Evolutionary conservation across 306 rosid species (phyloP).

Genomic region (Cicer bijugum): DNA sequence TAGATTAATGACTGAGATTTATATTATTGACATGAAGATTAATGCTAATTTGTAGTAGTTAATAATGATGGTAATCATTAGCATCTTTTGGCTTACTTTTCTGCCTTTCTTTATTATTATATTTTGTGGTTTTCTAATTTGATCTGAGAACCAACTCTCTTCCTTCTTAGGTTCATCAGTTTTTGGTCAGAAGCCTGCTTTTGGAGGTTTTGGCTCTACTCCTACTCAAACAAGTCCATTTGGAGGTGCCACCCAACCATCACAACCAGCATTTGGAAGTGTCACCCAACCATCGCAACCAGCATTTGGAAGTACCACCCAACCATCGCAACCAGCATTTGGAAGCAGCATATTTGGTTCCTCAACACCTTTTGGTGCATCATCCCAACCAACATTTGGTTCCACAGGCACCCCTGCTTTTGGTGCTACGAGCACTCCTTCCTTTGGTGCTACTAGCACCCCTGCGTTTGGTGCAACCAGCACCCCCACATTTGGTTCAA

Average conservation of each 20-base stretch:
- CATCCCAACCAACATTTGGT: slow-evolving; percentile 69
- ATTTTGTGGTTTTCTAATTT: slow-evolving; percentile 28
- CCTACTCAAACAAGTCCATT: slow-evolving; percentile 79
- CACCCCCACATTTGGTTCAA: slow-evolving; percentile 59
- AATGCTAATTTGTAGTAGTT: slow-evolving; percentile 12
- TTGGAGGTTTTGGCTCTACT: slow-evolving; percentile 83
- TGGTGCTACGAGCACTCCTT: slow-evolving; percentile 52
- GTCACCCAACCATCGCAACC: slow-evolving; percentile 76
- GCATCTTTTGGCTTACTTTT: slow-evolving; percentile 19
- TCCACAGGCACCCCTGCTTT: slow-evolving; percentile 51
- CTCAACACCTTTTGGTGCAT: slow-evolving; percentile 76
- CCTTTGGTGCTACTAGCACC: slow-evolving; percentile 50
- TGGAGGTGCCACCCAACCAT: slow-evolving; percentile 69
- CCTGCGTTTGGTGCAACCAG: slow-evolving; percentile 57
- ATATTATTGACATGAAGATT: background rate
- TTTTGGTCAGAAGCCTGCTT: slow-evolving; percentile 87
- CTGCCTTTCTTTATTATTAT: background rate
- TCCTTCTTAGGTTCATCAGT: slow-evolving; percentile 61
- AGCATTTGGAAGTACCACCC: slow-evolving; percentile 72
- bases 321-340: slow-evolving; percentile 82
- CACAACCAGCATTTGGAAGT: slow-evolving; percentile 87
- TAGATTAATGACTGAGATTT: slow-evolving; percentile 2
- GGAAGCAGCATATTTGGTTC: slow-evolving; percentile 88
- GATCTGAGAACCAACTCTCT: slow-evolving; percentile 40
- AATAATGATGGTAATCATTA: slow-evolving; percentile 7